These are phyloP conservation scores for Parsonsia alboflavescens DNA, from an alignment of 257 asterid species.

Conservation along the genomic window DNA sequence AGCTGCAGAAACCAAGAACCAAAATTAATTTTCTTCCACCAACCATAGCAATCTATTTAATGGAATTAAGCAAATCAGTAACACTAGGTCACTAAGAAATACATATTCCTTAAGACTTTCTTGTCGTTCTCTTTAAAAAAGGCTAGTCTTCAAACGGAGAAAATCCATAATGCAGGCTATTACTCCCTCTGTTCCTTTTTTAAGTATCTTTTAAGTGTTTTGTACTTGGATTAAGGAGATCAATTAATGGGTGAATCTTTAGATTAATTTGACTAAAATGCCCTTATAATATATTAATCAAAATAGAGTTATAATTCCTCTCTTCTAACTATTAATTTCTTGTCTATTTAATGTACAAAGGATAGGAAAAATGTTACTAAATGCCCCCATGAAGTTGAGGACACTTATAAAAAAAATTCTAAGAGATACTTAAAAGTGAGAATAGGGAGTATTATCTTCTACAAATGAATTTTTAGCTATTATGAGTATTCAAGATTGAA, in stretches of 20 bases:
- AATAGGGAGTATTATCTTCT: neutral
- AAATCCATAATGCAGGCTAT: neutral
- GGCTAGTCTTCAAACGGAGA: neutral
- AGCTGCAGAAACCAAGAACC: constrained; percentile 44
- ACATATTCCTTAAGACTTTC: neutral
- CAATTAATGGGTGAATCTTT: too few species aligned
- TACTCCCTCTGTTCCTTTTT: neutral
- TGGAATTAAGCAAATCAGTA: neutral
- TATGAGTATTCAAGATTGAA: neutral
- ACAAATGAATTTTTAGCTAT: neutral
- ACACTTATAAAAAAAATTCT: too few species aligned
- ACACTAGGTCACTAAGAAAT: neutral
- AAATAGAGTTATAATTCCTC: too few species aligned
- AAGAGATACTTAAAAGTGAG: too few species aligned
- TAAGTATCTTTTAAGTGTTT: too few species aligned
- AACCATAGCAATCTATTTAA: neutral
- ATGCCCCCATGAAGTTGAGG: too few species aligned
- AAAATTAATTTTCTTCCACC: constrained; percentile 6
- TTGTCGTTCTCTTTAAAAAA: neutral
- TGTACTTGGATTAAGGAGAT: too few species aligned
- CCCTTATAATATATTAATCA: too few species aligned
- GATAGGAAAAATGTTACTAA: too few species aligned
- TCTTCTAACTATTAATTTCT: too few species aligned
- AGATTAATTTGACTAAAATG: too few species aligned
- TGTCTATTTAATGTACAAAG: too few species aligned